A percentile compares a stretch with the other conserved stretches of the same genome.
These are phyloP conservation scores for Erythrophleum ivorense DNA, from an alignment of 331 rosid species.

Conservation along the genomic window DNA sequence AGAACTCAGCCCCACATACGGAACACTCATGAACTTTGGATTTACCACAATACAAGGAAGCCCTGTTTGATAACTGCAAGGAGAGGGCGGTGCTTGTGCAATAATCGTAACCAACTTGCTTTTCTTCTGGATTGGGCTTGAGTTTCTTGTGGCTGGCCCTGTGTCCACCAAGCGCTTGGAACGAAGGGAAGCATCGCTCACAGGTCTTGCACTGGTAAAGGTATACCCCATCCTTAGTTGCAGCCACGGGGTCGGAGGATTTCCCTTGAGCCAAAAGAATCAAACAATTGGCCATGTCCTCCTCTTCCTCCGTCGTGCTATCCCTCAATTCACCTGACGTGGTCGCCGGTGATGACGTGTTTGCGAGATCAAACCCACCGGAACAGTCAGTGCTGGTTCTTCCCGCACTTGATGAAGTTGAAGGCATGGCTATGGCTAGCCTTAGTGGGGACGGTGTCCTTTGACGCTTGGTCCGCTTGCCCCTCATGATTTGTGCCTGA, in stretches of 20 bases:
- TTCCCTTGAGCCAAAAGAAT: conserved; percentile 76
- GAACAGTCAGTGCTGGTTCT: background rate
- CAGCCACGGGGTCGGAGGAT: background rate
- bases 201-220: conserved; percentile 82
- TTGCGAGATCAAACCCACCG: conserved; percentile 8
- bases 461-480: conserved; percentile 75
- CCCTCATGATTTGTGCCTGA: conserved; percentile 55
- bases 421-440: conserved; percentile 43
- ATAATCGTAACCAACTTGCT: conserved; percentile 30
- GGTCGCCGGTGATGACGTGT: conserved; percentile 25
- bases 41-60: conserved; percentile 30
- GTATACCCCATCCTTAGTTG: background rate
- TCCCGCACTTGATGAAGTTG: conserved; percentile 36
- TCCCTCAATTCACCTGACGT: conserved; percentile 36
- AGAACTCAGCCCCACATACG: conserved; percentile 75
- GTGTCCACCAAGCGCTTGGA: conserved; percentile 95
- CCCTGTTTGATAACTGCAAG: conserved; percentile 48
- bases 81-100: conserved; percentile 49
- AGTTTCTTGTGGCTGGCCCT: conserved; percentile 87
- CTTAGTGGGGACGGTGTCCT: conserved; percentile 55
- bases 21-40: conserved; percentile 78
- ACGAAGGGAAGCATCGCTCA: conserved; percentile 72
- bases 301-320: conserved; percentile 48
- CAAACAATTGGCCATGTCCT: conserved; percentile 83
- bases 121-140: conserved; percentile 42